These are phyloP conservation scores for Dimocarpus longan DNA, from an alignment of 345 rosid species.

Conservation along the genomic window DNA sequence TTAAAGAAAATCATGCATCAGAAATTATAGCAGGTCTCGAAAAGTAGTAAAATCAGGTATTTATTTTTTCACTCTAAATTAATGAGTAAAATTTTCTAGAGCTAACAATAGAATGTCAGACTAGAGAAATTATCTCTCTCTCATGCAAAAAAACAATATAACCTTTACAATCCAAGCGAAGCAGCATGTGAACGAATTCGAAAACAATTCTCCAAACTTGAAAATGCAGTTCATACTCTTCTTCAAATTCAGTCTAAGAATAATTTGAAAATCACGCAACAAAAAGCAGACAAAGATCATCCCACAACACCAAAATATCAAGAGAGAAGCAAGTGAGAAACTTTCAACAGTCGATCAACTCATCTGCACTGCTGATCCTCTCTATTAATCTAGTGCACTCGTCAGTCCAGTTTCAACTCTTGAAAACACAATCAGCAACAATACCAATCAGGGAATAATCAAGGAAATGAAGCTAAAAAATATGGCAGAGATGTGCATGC, in stretches of 20 bases:
- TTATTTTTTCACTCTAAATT: background rate
- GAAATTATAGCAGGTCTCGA: background rate
- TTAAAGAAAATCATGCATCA: background rate
- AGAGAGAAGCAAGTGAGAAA: conserved; percentile 2
- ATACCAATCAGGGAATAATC: background rate
- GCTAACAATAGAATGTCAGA: background rate
- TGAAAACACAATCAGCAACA: background rate
- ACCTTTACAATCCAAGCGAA: background rate
- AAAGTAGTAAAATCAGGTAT: background rate
- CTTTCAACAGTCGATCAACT: background rate
- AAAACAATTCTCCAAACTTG: background rate
- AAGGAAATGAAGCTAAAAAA: background rate
- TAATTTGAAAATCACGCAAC: background rate
- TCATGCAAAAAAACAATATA: background rate
- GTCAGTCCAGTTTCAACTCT: conserved; percentile 1
- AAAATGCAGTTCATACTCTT: background rate
- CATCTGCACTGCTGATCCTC: background rate
- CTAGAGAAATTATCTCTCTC: background rate
- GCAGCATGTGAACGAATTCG: background rate
- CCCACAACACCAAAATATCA: background rate
- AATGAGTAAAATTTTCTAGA: background rate
- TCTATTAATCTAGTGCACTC: background rate
- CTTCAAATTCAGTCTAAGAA: background rate
- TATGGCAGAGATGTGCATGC: too few species aligned
- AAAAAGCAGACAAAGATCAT: background rate